Evolutionary conservation across 345 rosid genomes (phyloP).

Genomic region (Brassica cretica): DNA sequence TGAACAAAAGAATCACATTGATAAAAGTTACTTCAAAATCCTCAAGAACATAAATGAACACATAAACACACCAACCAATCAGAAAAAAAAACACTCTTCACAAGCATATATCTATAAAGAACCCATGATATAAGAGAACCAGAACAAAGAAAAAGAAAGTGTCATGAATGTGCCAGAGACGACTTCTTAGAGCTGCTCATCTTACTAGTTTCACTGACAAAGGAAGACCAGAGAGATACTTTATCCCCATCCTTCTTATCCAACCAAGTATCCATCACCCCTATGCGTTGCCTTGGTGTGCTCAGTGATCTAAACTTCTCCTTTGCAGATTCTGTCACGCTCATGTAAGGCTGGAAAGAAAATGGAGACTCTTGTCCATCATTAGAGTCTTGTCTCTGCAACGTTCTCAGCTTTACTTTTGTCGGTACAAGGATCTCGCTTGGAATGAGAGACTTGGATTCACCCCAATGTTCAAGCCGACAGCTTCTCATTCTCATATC

Average conservation of each 20-base stretch:
- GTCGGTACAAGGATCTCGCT: constrained; percentile 30
- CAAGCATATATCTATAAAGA: constrained; percentile 13
- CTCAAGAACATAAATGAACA: constrained; percentile 23
- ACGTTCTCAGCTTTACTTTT: constrained; percentile 37
- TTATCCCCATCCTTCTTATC: constrained; percentile 42
- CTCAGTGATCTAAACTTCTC: constrained; percentile 78
- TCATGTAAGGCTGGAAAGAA: constrained; percentile 65
- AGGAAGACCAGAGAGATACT: constrained; percentile 50
- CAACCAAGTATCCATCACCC: constrained; percentile 42
- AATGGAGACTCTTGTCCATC: constrained; percentile 54
- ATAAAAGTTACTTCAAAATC: constrained; percentile 2
- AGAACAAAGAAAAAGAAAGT: background rate
- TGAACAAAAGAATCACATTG: constrained; percentile 25
- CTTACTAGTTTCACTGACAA: constrained; percentile 48
- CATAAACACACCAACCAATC: constrained; percentile 22
- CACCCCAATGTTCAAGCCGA: constrained; percentile 40
- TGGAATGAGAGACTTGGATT: constrained; percentile 36
- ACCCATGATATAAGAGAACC: constrained; percentile 6
- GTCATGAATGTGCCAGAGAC: constrained; percentile 20
- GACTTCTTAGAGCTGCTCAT: constrained; percentile 31
- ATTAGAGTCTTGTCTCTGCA: constrained; percentile 40
- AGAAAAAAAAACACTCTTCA: constrained; percentile 2
- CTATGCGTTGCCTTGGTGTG: constrained; percentile 66
- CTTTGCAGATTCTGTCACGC: constrained; percentile 64
- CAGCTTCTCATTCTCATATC: constrained; percentile 45